Evolutionary conservation across 75 land plant genomes (phyloP).

Genomic region (Sequoiadendron giganteum): DNA sequence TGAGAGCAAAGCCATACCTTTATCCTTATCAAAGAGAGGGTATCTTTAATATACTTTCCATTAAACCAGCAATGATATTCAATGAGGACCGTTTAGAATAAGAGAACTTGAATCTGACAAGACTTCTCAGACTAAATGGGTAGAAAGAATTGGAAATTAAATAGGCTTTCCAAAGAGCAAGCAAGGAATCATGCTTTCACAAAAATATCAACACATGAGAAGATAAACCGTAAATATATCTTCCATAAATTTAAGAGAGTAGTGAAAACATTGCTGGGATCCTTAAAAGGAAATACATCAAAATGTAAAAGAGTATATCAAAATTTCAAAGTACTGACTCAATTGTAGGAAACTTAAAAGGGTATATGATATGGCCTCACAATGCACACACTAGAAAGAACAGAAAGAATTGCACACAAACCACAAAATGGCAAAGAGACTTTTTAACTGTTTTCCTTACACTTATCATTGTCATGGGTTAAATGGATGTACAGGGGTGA

Average conservation of each 20-base stretch:
- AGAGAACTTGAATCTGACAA: background rate
- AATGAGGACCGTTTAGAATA: background rate
- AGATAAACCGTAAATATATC: background rate
- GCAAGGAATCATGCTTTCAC: background rate
- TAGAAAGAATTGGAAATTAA: background rate
- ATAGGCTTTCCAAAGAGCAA: background rate
- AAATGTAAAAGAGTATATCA: background rate
- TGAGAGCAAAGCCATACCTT: background rate
- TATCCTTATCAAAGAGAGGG: background rate
- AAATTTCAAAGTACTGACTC: background rate
- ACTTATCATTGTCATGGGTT: too few relatives aligned
- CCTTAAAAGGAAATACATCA: background rate
- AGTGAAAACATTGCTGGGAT: too few relatives aligned
- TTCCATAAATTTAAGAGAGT: background rate
- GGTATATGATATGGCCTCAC: too few relatives aligned
- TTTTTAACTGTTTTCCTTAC: too few relatives aligned
- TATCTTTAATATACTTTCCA: background rate
- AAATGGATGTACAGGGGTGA: background rate
- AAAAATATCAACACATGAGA: background rate
- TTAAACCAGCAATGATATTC: background rate
- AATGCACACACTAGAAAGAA: background rate
- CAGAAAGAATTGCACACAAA: background rate
- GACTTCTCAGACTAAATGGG: background rate
- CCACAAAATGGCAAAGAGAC: too few relatives aligned
- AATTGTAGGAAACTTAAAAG: background rate